Conservation (phyloP, 2,329 filamentous ascomycete genomes). For the Chaetothyriales sp. region DNA sequence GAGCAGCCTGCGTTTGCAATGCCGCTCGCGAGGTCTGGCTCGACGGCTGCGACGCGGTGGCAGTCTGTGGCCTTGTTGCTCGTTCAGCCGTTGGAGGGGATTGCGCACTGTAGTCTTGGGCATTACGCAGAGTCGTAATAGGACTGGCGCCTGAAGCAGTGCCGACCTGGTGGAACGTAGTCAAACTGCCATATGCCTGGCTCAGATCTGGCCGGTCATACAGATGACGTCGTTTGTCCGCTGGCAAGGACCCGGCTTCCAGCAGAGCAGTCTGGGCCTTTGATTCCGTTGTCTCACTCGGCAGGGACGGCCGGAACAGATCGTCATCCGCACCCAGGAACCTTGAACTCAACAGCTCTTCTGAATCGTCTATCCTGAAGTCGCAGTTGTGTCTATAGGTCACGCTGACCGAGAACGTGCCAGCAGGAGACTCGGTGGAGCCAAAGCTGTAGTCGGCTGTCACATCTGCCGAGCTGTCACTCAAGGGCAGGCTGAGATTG, state of each 20-base stretch:
- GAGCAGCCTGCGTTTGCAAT: slow-evolving; percentile 33
- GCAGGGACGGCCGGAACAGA: slow-evolving; percentile 66
- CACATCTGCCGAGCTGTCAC: slow-evolving; percentile 45
- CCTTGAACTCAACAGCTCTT: slow-evolving; percentile 76
- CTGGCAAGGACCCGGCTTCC: slow-evolving; percentile 56
- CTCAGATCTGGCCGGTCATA: slow-evolving; percentile 44
- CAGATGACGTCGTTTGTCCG: slow-evolving; percentile 34
- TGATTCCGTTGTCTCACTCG: slow-evolving; percentile 29
- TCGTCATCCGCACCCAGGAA: slow-evolving; percentile 86
- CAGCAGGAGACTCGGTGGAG: slow-evolving; percentile 71
- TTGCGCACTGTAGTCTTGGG: slow-evolving; percentile 37
- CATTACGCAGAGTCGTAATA: slow-evolving; percentile 64
- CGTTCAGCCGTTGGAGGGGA: slow-evolving; percentile 36
- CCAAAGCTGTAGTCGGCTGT: slow-evolving; percentile 68
- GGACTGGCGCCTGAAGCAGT: slow-evolving; percentile 67
- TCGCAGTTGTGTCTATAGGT: slow-evolving; percentile 77
- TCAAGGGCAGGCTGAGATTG: slow-evolving; percentile 54
- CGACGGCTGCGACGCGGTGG: slow-evolving; percentile 21
- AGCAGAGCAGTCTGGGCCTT: background rate
- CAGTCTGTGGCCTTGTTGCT: slow-evolving; percentile 33
- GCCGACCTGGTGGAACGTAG: slow-evolving; percentile 70
- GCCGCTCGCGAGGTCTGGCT: slow-evolving; percentile 32
- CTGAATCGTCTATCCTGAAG: slow-evolving; percentile 81
- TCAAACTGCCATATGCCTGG: slow-evolving; percentile 77
- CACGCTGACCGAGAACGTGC: slow-evolving; percentile 65